Evolutionary conservation across 2,329 filamentous ascomycete species (phyloP).

Genomic region (Verticillium nubilum): DNA sequence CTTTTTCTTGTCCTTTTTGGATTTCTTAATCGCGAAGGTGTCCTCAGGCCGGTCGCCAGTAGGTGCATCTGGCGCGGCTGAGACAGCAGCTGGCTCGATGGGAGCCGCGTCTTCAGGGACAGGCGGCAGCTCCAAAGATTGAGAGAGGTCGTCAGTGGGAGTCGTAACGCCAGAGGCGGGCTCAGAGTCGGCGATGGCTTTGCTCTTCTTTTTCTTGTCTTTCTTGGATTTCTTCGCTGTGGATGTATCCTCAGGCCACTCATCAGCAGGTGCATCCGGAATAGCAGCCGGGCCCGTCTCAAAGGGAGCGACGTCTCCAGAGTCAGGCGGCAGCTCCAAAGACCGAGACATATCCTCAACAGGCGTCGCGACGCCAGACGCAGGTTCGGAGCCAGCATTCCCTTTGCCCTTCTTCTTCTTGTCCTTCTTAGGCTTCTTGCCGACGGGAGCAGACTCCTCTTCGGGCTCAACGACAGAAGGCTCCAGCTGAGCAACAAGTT

Average conservation of each 20-base stretch:
- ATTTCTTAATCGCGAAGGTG: slow-evolving; percentile 21
- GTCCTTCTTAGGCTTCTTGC: slow-evolving; percentile 21
- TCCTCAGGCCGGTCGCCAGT: slow-evolving; percentile 2
- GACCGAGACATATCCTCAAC: slow-evolving; percentile 2
- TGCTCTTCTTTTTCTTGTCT: slow-evolving; percentile 15
- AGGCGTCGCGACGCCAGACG: slow-evolving; percentile 5
- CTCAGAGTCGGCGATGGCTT: not conserved
- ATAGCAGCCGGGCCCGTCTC: not conserved
- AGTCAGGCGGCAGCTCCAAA: slow-evolving; percentile 1
- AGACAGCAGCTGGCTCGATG: not conserved
- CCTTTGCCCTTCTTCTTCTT: slow-evolving; percentile 14
- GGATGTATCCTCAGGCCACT: too few species aligned
- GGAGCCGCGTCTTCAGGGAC: slow-evolving; percentile 3
- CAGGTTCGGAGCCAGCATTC: not conserved
- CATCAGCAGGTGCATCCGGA: not conserved
- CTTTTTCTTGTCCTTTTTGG: slow-evolving; percentile 29
- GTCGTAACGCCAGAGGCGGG: slow-evolving; percentile 3
- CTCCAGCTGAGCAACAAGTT: slow-evolving; percentile 3
- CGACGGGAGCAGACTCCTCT: slow-evolving; percentile 9
- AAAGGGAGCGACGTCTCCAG: not conserved
- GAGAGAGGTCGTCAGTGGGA: slow-evolving; percentile 3
- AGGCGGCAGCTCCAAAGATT: slow-evolving; percentile 1
- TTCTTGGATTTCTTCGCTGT: slow-evolving; percentile 19
- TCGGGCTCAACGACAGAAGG: slow-evolving; percentile 7
- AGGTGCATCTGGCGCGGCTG: not conserved